A percentile compares a stretch with the other conserved stretches of the same genome.
Evolutionary conservation across 495 filamentous ascomycete genomes (phyloP).

Genomic region (Apiosordaria backusii): DNA sequence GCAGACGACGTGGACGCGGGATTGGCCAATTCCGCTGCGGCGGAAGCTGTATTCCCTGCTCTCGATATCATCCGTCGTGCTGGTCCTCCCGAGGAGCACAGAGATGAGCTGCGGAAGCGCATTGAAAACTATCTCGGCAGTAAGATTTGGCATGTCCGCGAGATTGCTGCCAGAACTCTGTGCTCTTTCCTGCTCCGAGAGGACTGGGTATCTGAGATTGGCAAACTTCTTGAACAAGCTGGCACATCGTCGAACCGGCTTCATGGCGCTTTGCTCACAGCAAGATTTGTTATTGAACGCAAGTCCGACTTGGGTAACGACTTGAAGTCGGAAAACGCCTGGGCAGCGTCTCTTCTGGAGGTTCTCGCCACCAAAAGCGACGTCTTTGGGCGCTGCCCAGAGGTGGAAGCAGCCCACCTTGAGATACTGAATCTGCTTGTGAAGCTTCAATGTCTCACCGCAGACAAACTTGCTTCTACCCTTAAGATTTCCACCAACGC

Average conservation of each 20-base stretch:
- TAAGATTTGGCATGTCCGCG: constrained; percentile 80
- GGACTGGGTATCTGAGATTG: constrained; percentile 50
- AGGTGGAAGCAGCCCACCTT: constrained; percentile 39
- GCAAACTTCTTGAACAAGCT: constrained; percentile 40
- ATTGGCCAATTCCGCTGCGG: constrained; percentile 36
- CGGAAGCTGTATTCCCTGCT: constrained; percentile 81
- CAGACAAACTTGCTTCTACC: not conserved
- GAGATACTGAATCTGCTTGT: constrained; percentile 40
- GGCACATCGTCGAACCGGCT: constrained; percentile 34
- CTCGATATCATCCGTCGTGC: constrained; percentile 74
- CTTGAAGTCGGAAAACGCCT: constrained; percentile 32
- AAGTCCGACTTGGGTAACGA: constrained; percentile 38
- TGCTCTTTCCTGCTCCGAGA: constrained; percentile 57
- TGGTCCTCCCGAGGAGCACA: constrained; percentile 48
- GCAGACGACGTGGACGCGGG: constrained; percentile 38
- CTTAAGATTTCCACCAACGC: not conserved
- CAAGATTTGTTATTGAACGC: constrained; percentile 51
- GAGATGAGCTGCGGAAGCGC: constrained; percentile 43
- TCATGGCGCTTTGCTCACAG: constrained; percentile 64
- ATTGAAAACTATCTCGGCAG: constrained; percentile 62
- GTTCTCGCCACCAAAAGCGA: not conserved
- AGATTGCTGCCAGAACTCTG: constrained; percentile 81
- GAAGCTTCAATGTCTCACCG: constrained; percentile 9
- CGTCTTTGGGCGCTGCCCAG: constrained; percentile 29
- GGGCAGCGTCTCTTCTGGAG: constrained; percentile 16